Evolutionary conservation across 1,139 yeast species (phyloP), one percentile per base, ranked within the genome.

Genomic region (Kluyveromyces marxianus): DNA sequence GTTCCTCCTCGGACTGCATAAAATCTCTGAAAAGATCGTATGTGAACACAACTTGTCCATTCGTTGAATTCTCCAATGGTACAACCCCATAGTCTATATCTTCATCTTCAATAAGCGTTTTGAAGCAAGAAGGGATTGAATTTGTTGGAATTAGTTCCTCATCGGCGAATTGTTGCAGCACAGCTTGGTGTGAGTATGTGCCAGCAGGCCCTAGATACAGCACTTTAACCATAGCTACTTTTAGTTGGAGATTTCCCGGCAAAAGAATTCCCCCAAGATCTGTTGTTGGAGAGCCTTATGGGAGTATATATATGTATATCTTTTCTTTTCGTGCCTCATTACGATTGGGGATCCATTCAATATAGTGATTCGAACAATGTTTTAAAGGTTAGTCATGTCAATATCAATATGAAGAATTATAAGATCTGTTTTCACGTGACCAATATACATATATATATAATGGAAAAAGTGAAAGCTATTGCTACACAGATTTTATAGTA

Each of bases 21-120:
- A 83, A 74, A 59, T 85, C 90, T 51, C 95, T 70, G 33, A 90
- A 70, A 21, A 88, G 69, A 61, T 89, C 96, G 60, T 86, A 81
- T 0, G 96, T 87, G 61, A 81, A 79, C 1, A 83, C 83, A 3
- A 92, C 98, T 55, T 85, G 92, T 0, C 98, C 98, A 62, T 92
- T 92, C 6, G 97, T 85, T 3, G 97, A 88, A 66, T 92, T 92
- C 59, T 90, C 97, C 55, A 87, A 77, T 0, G 98, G 98, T 0
- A 92, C 85, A n/a, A 89, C 83, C 0, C 95, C 81, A 58, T 71
- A 83, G 48, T 81, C 83, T 25, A 81, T 81, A 4, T 59, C 54
- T 10, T 67, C 66, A 14, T 68, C 64, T 1, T 68, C 57, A 41
- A 72, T 66, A 25, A 83, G 66, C 1, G 69, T 65, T 44, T 73